phyloP scores from a whole-genome alignment of 2,329 filamentous ascomycete species.

The Penicillium concentricum region DNA sequence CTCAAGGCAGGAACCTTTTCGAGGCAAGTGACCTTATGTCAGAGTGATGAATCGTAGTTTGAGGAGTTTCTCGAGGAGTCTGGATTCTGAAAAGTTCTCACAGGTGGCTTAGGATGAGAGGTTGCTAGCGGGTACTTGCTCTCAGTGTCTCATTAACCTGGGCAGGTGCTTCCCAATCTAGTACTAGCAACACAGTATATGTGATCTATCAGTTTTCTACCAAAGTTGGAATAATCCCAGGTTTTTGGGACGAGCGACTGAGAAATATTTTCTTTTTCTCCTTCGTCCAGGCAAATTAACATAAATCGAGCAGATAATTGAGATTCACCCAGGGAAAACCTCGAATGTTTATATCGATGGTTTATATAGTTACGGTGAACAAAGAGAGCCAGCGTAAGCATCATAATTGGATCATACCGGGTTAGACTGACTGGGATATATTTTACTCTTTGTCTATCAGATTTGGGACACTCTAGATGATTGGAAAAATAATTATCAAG shows the following conservation, averaged over 20 bases:
- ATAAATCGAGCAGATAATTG: not conserved
- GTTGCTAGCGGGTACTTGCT: not conserved
- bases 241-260: not conserved
- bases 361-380: not conserved
- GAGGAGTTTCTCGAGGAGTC: not conserved
- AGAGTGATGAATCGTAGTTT: not conserved
- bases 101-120: not conserved
- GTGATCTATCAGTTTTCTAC: not conserved
- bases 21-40: not conserved
- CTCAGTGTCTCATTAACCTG: too few species aligned
- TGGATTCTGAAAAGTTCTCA: not conserved
- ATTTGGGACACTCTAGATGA: not conserved
- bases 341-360: not conserved
- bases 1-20: not conserved
- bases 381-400: not conserved
- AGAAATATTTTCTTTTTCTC: not conserved
- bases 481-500: not conserved
- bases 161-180: not conserved
- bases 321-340: not conserved
- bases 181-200: not conserved
- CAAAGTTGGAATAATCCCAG: not conserved
- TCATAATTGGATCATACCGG: not conserved
- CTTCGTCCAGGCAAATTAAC: not conserved
- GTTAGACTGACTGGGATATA: not conserved
- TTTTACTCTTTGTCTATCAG: not conserved